Percentiles rank a stretch among this genome's conserved stretches.
These are phyloP conservation scores for Glycine latifolia DNA, from an alignment of 306 rosid genomes.

Conservation along the genomic window DNA sequence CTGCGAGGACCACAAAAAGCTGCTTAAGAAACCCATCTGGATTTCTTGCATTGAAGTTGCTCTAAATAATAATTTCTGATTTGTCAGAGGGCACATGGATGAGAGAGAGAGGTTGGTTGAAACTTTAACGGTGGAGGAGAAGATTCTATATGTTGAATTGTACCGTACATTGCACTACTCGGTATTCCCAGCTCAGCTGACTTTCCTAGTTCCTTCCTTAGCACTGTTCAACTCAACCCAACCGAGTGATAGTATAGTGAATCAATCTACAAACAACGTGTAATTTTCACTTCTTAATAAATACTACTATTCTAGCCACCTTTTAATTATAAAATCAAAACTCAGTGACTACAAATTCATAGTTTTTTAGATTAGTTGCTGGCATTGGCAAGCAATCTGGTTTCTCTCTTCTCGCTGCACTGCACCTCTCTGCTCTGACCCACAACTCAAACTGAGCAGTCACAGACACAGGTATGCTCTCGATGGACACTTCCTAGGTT, in stretches of 20 bases:
- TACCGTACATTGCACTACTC: background rate
- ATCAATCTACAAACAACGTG: background rate
- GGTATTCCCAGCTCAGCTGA: background rate
- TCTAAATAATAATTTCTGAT: background rate
- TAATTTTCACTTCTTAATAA: background rate
- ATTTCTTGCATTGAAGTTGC: no score
- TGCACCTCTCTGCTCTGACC: background rate
- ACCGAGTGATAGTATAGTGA: constrained; percentile 19
- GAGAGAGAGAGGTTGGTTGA: background rate
- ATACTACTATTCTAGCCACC: background rate
- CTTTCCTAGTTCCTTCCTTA: constrained; percentile 16
- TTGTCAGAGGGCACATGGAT: background rate
- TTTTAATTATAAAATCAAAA: background rate
- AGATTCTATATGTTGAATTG: background rate
- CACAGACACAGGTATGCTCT: background rate
- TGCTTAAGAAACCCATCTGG: no score
- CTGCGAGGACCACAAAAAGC: no score
- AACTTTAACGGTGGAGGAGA: background rate
- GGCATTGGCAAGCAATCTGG: background rate
- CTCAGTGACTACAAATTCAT: background rate
- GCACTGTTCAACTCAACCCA: background rate
- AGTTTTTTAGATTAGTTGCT: background rate
- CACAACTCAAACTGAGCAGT: background rate
- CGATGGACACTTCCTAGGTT: background rate
- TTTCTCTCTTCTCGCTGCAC: background rate